Conservation (phyloP, 2,329 filamentous ascomycete genomes). For the Trichoderma gracile region DNA sequence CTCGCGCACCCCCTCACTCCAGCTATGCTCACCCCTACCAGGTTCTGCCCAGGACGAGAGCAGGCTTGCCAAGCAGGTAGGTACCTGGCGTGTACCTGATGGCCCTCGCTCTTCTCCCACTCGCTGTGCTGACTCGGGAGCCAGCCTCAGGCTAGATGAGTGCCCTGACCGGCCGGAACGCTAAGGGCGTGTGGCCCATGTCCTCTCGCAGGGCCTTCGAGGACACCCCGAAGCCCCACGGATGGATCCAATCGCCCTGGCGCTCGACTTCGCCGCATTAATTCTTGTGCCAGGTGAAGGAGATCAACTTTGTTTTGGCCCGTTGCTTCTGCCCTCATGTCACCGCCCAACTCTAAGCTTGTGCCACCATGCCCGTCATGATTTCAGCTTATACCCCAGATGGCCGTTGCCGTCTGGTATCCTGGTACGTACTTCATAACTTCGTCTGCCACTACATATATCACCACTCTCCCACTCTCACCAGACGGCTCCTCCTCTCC, state of each 20-base stretch:
- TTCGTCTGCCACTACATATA: conserved; percentile 34
- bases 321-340: conserved; percentile 33
- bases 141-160: conserved; percentile 12
- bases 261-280: conserved; percentile 28
- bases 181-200: conserved; percentile 10
- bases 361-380: conserved; percentile 28
- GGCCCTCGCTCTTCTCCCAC: not conserved
- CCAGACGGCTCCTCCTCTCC: conserved; percentile 31
- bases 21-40: not conserved
- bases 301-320: conserved; percentile 24
- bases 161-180: conserved; percentile 9
- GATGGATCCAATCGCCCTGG: conserved; percentile 28
- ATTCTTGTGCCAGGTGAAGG: conserved; percentile 20
- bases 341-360: conserved; percentile 39
- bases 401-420: not conserved
- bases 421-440: conserved; percentile 9
- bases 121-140: conserved; percentile 18
- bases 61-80: not conserved
- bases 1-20: not conserved
- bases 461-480: conserved; percentile 39
- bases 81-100: conserved; percentile 18
- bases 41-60: not conserved
- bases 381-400: conserved; percentile 22
- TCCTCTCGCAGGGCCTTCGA: not conserved
- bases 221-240: conserved; percentile 27